phyloP scores from a whole-genome alignment of 2,329 filamentous ascomycete species.

The Hymenoscyphus fraxineus region DNA sequence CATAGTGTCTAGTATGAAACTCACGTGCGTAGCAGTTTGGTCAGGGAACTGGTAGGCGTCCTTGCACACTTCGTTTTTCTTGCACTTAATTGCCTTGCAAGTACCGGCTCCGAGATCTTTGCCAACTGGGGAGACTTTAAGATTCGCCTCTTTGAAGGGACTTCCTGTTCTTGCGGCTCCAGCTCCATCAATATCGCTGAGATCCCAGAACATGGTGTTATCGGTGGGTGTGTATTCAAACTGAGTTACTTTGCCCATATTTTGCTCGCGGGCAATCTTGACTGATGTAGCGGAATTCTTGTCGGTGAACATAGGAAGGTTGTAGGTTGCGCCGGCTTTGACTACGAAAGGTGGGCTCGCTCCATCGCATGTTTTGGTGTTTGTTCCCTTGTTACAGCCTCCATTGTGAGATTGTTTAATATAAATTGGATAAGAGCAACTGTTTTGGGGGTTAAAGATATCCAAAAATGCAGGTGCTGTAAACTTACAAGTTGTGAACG shows the following conservation, averaged over 20 bases:
- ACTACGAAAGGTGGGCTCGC: conserved; percentile 4
- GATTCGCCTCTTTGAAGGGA: conserved; percentile 10
- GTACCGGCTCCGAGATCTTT: not conserved
- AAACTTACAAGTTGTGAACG: conserved; percentile 6
- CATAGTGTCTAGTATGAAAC: not conserved
- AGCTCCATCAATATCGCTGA: conserved; percentile 13
- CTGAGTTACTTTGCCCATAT: conserved; percentile 10
- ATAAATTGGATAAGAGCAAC: conserved; percentile 4
- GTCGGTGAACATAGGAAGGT: not conserved
- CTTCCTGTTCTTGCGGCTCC: conserved; percentile 5
- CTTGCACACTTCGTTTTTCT: conserved; percentile 8
- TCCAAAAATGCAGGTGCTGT: not conserved
- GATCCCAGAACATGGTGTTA: conserved; percentile 13
- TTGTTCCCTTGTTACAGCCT: conserved; percentile 9
- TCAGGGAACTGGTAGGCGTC: conserved; percentile 14
- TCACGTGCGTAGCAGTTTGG: conserved; percentile 7
- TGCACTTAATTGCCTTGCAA: conserved; percentile 10
- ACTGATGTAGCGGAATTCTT: conserved; percentile 6
- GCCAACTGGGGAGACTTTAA: conserved; percentile 8
- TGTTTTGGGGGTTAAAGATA: not conserved
- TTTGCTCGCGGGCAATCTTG: conserved; percentile 7
- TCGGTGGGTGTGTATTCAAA: conserved; percentile 13
- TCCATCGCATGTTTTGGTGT: conserved; percentile 3
- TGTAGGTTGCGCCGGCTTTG: not conserved
- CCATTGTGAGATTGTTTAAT: conserved; percentile 10